Base-by-base conservation (phyloP, 345 rosid genomes). In the Hypericum perforatum region DNA sequence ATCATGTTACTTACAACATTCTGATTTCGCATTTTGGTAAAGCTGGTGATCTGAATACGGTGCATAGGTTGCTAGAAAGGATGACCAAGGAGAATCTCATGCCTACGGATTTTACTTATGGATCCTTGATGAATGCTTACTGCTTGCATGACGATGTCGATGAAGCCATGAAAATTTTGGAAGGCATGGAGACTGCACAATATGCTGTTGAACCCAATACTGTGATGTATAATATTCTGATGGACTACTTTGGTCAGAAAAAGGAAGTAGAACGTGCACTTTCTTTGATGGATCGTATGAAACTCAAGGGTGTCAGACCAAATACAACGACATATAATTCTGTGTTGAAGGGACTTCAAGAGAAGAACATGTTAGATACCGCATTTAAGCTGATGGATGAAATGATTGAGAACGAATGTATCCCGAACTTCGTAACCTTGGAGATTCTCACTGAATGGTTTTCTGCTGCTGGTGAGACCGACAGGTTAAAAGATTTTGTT, bases 401-500 rank as follows among this genome's bases (percentile, higher is more conserved):
- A 53, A 89, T 83, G 99, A 62, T 52, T 3, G 72, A 80, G 58
- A 58, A 72, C 41, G 75, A 70, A n/a, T 85, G 95, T 45, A 64
- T 64, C 64, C 89, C 96, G 11, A 83, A 88, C 73, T 79, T 71
- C 63, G 66, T 75, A 48, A 82, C 95, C 0, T 56, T 74, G 74
- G 94, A 82, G 71, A 74, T 82, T 57, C 76, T 88, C 36, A 78
- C 82, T 37, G 83, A 84, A 55, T 76, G 94, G 85, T 79, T 89
- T 41, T 53, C 81, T 8, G 83, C 55, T 10, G 76, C 64, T 49
- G 87, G 81, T 63, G 79, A 86, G 64, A 59, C 56, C 9, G 76
- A 73, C 42, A 84, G 70, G 53, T 61, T 86, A 11, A 74, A 62
- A 54, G 69, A 53, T 15, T 85, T 82, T 63, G 66, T 69, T 54